Evolutionary conservation across 768 basidiomycete genomes (phyloP).

Genomic region (Boletus tomentosulus): DNA sequence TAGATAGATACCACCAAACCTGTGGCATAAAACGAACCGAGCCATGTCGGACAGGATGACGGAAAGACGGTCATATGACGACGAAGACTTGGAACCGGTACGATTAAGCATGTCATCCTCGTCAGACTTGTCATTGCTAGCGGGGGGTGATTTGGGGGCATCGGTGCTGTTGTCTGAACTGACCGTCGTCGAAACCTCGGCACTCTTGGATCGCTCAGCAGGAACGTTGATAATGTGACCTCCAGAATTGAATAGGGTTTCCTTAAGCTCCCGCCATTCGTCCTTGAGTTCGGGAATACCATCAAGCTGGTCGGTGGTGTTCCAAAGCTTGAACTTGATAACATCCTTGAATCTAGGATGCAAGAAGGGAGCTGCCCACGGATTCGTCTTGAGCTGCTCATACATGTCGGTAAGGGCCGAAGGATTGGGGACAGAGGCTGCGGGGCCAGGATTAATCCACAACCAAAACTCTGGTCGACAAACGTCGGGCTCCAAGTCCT

Average conservation of each 20-base stretch:
- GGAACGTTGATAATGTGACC: constrained; percentile 71
- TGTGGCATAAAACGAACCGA: constrained; percentile 93
- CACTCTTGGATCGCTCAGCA: constrained; percentile 35
- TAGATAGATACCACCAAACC: constrained; percentile 94
- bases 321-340: constrained; percentile 96
- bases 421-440: constrained; percentile 83
- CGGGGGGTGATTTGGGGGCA: constrained; percentile 17
- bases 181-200: constrained; percentile 16
- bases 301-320: constrained; percentile 95
- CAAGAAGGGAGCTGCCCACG: constrained; percentile 94
- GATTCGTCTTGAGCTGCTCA: constrained; percentile 72
- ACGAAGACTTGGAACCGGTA: constrained; percentile 82
- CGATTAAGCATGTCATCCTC: constrained; percentile 67
- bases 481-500: constrained; percentile 35
- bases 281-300: constrained; percentile 84
- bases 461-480: constrained; percentile 95
- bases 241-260: constrained; percentile 83
- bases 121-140: constrained; percentile 31
- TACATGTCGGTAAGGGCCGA: constrained; percentile 80
- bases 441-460: constrained; percentile 99
- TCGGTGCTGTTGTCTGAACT: constrained; percentile 25
- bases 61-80: constrained; percentile 85
- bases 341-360: constrained; percentile 89
- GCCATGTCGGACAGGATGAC: constrained; percentile 97
- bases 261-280: constrained; percentile 77